phyloP scores from a whole-genome alignment of 805 yeast species.

The Candida ulmi region DNA sequence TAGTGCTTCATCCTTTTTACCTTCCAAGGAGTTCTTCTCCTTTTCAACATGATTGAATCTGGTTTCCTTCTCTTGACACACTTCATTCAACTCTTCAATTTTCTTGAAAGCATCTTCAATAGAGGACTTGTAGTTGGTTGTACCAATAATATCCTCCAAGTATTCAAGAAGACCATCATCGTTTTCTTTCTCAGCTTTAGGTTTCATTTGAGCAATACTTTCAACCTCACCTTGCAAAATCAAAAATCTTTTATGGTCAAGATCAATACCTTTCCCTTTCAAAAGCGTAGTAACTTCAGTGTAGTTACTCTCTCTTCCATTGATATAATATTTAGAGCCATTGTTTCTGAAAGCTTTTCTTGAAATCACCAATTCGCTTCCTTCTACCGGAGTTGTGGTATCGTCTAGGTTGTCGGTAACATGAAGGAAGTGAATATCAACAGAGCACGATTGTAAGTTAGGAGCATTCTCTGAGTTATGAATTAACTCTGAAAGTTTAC shows the following conservation, averaged over 20 bases:
- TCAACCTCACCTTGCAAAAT: conserved; percentile 98
- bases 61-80: conserved; percentile 74
- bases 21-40: conserved; percentile 62
- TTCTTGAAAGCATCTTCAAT: conserved; percentile 60
- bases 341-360: conserved; percentile 77
- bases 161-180: conserved; percentile 95
- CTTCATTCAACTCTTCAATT: conserved; percentile 72
- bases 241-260: conserved; percentile 90
- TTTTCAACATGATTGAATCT: conserved; percentile 75
- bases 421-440: conserved; percentile 81
- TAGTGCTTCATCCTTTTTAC: conserved; percentile 63
- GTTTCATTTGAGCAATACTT: conserved; percentile 96
- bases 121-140: conserved; percentile 70
- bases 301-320: conserved; percentile 64
- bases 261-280: conserved; percentile 80
- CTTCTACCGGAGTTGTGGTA: conserved; percentile 41
- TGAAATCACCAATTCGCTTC: conserved; percentile 57
- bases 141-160: conserved; percentile 94
- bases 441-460: conserved; percentile 69
- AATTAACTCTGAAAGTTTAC: conserved; percentile 85
- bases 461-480: conserved; percentile 81
- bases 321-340: conserved; percentile 71
- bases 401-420: conserved; percentile 57
- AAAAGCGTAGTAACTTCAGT: conserved; percentile 72
- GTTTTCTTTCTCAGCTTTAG: conserved; percentile 87